phyloP scores from a whole-genome alignment of 2,329 filamentous ascomycete species.

The Colletotrichum godetiae region DNA sequence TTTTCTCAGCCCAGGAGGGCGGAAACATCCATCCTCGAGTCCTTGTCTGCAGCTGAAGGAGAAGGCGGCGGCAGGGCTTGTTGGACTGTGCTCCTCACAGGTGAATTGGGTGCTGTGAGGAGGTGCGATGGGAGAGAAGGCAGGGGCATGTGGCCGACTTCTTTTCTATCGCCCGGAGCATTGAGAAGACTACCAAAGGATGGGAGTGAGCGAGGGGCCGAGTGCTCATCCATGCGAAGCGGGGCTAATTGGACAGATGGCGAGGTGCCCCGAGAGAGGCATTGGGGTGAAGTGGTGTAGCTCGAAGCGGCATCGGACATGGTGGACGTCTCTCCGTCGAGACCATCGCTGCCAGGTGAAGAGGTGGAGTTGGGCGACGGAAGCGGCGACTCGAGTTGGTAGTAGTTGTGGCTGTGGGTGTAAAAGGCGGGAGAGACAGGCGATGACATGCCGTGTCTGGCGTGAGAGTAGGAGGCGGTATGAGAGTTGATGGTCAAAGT shows the following conservation, averaged over 20 bases:
- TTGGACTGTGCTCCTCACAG: constrained; percentile 26
- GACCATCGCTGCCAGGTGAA: constrained; percentile 64
- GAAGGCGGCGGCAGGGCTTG: constrained; percentile 33
- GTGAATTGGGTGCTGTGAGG: constrained; percentile 49
- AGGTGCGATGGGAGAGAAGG: constrained; percentile 37
- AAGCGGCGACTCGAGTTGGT: constrained; percentile 47
- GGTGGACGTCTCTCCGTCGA: constrained; percentile 74
- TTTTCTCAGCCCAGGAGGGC: constrained; percentile 19
- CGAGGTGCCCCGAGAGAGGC: constrained; percentile 47
- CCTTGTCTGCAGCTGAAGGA: constrained; percentile 36
- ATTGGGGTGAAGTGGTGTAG: constrained; percentile 68
- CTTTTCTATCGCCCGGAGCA: constrained; percentile 27
- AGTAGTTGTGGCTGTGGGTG: constrained; percentile 37
- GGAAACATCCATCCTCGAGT: constrained; percentile 32
- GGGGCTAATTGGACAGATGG: constrained; percentile 56
- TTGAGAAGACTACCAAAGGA: constrained; percentile 40
- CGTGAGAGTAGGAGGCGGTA: constrained; percentile 31
- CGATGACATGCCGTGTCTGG: constrained; percentile 33
- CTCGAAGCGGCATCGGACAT: constrained; percentile 76
- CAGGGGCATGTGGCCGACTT: constrained; percentile 8
- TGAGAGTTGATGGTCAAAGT: constrained; percentile 44
- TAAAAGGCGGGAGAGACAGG: constrained; percentile 33
- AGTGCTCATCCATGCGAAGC: constrained; percentile 38
- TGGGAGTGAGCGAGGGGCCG: constrained; percentile 40
- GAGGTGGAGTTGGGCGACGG: constrained; percentile 53